Conservation (phyloP, 2,329 filamentous ascomycete genomes). For the Fusarium nygamai region DNA sequence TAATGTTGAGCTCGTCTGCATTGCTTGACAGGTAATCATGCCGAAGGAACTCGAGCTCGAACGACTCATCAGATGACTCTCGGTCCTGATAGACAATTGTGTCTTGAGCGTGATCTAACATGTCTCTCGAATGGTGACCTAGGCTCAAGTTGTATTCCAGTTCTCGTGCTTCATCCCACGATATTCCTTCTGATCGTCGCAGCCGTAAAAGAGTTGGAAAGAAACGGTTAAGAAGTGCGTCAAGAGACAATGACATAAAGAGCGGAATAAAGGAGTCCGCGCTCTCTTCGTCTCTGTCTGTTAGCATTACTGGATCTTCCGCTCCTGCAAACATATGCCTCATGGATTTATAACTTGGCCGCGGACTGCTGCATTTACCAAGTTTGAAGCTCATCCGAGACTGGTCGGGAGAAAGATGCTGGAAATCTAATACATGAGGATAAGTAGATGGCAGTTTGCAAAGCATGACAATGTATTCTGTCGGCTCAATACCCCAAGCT, state of each 20-base stretch:
- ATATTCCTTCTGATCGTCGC: slow-evolving; percentile 60
- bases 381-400: slow-evolving; percentile 66
- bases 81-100: not conserved
- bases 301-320: slow-evolving; percentile 1
- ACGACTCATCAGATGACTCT: slow-evolving; percentile 3
- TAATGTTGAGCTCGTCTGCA: slow-evolving; percentile 57
- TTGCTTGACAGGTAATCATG: slow-evolving; percentile 47
- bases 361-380: slow-evolving; percentile 77
- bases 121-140: not conserved
- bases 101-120: not conserved
- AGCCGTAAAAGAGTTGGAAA: slow-evolving; percentile 72
- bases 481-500: slow-evolving; percentile 76
- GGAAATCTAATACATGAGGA: slow-evolving; percentile 63
- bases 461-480: slow-evolving; percentile 79
- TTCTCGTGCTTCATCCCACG: slow-evolving; percentile 64
- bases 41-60: slow-evolving; percentile 30
- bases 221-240: slow-evolving; percentile 66
- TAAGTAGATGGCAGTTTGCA: slow-evolving; percentile 74
- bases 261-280: slow-evolving; percentile 53
- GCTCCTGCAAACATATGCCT: slow-evolving; percentile 43
- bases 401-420: slow-evolving; percentile 52
- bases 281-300: not conserved
- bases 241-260: slow-evolving; percentile 78
- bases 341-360: slow-evolving; percentile 69
- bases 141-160: slow-evolving; percentile 18